phyloP scores from a whole-genome alignment of 2,329 filamentous ascomycete species.

The Zymoseptoria passerinii region DNA sequence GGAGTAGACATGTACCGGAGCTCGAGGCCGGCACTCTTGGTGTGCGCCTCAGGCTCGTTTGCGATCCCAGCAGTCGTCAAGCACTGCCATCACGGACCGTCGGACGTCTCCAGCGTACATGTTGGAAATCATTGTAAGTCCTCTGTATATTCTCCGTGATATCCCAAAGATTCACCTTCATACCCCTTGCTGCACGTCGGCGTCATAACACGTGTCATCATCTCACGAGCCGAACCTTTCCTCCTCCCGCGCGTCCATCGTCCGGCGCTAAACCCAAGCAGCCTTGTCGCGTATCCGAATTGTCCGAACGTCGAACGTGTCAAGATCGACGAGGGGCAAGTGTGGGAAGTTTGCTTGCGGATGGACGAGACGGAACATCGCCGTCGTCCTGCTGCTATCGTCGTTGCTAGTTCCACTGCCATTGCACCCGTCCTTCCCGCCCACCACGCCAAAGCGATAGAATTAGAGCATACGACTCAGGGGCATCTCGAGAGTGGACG shows the following conservation, averaged over 20 bases:
- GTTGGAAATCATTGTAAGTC: too few species aligned
- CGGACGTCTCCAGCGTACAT: too few species aligned
- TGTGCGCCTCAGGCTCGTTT: too few species aligned
- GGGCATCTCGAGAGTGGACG: background rate
- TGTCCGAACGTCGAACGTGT: background rate
- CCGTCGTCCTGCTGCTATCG: background rate
- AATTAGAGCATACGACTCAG: conserved; percentile 3
- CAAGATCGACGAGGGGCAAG: background rate
- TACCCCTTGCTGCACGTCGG: background rate
- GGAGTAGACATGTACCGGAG: too few species aligned
- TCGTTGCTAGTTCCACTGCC: conserved; percentile 6
- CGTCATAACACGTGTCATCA: background rate
- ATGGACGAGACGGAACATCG: background rate
- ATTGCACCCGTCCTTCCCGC: conserved; percentile 14
- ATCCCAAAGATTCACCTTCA: background rate
- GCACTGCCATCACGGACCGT: too few species aligned
- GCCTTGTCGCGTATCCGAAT: background rate
- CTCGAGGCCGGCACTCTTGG: too few species aligned
- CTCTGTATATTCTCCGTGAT: too few species aligned
- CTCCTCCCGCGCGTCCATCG: background rate
- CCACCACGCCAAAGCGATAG: conserved; percentile 10
- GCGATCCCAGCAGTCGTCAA: too few species aligned
- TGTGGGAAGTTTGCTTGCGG: background rate
- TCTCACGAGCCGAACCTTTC: background rate
- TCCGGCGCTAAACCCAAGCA: background rate